Evolutionary conservation across 352 stramenopile species (phyloP).

Genomic region (Phytophthora brassicae): DNA sequence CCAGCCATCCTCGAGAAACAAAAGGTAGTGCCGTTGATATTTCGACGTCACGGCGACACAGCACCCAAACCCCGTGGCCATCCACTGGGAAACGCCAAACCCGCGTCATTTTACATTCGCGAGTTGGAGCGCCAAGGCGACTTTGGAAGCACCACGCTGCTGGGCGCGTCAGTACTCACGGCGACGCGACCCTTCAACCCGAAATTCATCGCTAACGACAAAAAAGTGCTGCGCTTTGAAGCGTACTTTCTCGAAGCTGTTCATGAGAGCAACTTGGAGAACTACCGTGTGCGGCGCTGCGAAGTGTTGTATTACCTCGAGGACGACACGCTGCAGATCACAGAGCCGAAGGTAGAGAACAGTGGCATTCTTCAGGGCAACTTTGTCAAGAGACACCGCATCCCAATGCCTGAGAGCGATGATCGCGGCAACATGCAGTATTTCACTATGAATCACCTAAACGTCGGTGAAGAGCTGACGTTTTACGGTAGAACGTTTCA

Average conservation of each 20-base stretch:
- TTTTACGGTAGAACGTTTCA: constrained; percentile 86
- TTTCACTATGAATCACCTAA: constrained; percentile 61
- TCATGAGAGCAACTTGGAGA: constrained; percentile 85
- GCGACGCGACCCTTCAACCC: constrained; percentile 57
- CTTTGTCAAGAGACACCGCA: constrained; percentile 85
- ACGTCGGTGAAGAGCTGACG: constrained; percentile 66
- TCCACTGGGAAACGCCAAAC: constrained; percentile 59
- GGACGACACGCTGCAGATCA: constrained; percentile 88
- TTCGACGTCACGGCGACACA: constrained; percentile 73
- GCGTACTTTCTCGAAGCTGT: constrained; percentile 88
- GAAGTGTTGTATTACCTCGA: constrained; percentile 88
- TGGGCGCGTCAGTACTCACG: constrained; percentile 40
- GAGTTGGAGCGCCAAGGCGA: constrained; percentile 65
- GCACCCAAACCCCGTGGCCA: constrained; percentile 67
- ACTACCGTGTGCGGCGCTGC: constrained; percentile 78
- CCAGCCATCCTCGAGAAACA: constrained; percentile 68
- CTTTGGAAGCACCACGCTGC: constrained; percentile 44
- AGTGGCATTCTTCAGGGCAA: constrained; percentile 88
- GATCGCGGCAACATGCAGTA: constrained; percentile 69
- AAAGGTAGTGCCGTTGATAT: constrained; percentile 81
- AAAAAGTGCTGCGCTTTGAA: constrained; percentile 86
- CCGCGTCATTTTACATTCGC: constrained; percentile 69
- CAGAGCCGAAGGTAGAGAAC: constrained; percentile 88
- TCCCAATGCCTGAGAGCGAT: constrained; percentile 82
- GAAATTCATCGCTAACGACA: constrained; percentile 74